Conservation (phyloP, 2,329 filamentous ascomycete species). For the Phyllosticta citriasiana region DNA sequence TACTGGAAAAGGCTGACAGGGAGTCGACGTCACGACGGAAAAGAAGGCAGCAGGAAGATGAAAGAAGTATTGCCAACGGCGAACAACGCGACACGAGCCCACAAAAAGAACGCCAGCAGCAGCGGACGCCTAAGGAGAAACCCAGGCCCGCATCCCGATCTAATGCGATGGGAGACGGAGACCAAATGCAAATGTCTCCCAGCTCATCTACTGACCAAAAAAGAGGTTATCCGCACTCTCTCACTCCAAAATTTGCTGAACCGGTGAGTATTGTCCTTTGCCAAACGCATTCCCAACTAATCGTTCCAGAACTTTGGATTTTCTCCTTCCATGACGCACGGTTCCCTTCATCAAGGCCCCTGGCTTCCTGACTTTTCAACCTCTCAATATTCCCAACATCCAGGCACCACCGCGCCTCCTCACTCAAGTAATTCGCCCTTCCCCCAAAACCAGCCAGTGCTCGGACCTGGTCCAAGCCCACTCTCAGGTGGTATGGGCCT, state of each 20-base stretch:
- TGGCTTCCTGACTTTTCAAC: slow-evolving; percentile 6
- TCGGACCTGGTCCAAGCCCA: slow-evolving; percentile 16
- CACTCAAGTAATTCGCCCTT: not conserved
- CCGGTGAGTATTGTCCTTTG: not conserved
- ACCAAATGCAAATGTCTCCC: not conserved
- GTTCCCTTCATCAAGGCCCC: slow-evolving; percentile 20
- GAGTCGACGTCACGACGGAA: slow-evolving; percentile 74
- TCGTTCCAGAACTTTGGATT: slow-evolving; percentile 25
- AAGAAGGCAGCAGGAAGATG: slow-evolving; percentile 60
- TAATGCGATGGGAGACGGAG: not conserved
- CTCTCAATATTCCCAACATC: not conserved
- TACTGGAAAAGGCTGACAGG: slow-evolving; percentile 84
- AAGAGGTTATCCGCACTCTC: not conserved
- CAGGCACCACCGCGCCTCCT: not conserved
- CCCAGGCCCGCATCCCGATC: not conserved
- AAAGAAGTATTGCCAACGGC: slow-evolving; percentile 23
- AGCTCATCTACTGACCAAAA: not conserved
- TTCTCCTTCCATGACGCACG: slow-evolving; percentile 30
- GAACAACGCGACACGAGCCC: slow-evolving; percentile 13
- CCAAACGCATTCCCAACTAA: not conserved
- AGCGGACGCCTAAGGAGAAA: slow-evolving; percentile 17
- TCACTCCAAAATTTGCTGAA: slow-evolving; percentile 4
- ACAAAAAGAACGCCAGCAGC: slow-evolving; percentile 22
- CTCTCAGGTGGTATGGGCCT: not conserved
- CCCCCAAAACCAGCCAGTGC: slow-evolving; percentile 10